Base-by-base conservation (phyloP, 208 protist genomes). In the Novymonas esmeraldas region DNA sequence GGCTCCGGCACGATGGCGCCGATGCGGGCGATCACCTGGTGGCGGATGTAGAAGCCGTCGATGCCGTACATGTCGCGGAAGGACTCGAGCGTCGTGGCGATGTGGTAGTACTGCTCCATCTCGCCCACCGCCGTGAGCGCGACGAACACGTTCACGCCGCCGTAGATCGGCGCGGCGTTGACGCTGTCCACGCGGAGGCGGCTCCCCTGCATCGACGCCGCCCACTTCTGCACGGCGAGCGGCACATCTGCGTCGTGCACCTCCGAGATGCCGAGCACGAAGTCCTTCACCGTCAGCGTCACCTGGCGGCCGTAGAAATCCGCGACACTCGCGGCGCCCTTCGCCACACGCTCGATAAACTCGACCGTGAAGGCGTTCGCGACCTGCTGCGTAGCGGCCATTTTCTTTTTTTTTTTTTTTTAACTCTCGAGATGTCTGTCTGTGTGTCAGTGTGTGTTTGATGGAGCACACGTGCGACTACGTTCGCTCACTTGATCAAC, bases 281-380 rank as follows among this genome's bases (percentile, higher is more conserved):
- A 93, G 81, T 96, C 90, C 80, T 85, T 89, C 71, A 96, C 68
- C 44, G 79, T 81, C 49, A 96, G 61, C 28, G 76, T 76, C n/a
- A 84, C 68, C 49, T 87, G 61, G 55, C 57, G 71, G 65, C 73
- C 76, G 75, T 93, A 94, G 70, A 94, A 66, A 13, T 85, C 80
- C 14, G 74, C 70, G 20, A 96, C 56, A 42, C 83, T 79, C 18
- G 75, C 69, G 14, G 78, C 70, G 61, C 86, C 84, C 59, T 79
- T 81, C 13, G 82, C 85, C 26, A 96, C 75, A 26, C 81, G 78
- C 79, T 96, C 90, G 73, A 96, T 87, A 66, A 92, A 96, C 49
- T 85, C 79, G 28, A 87, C 80, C 34, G 85, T 80, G 57, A 96
- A 96, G 48, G 75, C 77, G 79, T 89, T 91, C 7, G 87, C 87